Evolutionary conservation across 1,284 basidiomycete genomes (phyloP), one percentile per base, ranked within the genome.

Genomic region (Lentinus polychrous): DNA sequence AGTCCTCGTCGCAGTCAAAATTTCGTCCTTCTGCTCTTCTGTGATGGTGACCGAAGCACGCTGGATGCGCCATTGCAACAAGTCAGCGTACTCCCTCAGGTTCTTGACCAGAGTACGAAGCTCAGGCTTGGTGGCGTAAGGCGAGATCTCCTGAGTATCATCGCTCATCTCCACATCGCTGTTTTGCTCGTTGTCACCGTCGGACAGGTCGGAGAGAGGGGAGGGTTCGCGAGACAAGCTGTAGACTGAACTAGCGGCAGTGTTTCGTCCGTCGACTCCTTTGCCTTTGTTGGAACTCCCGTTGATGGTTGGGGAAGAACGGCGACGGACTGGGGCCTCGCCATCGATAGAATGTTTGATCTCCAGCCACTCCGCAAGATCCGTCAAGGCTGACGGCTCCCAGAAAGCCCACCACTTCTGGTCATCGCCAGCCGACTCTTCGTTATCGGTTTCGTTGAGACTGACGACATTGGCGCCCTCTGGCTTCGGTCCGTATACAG

Each of bases 401-500:
- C 72, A 76, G 64, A 87, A 82, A n/a, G 75, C 81, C 80, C 83
- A 88, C 86, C 86, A 89, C 0, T 48, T 51, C 0, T 68, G 66
- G 0, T 65, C 64, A 0, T 61, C 61, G 0, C 58, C 55, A 7
- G 57, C 61, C 5, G 57, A 59, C 6, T 63, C 61, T 23, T 52
- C 58, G 31, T 57, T 54, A 20, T 55, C 55, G 32, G 54, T 51
- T 18, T 56, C 55, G 15, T 49, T 55, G 52, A 41, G 36, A 48
- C 53, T 54, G 20, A 59, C 55, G 11, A 66, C 63, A 22, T 48
- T 48, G 3, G 61, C 64, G 23, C 53, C 57, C 14, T 61, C 60
- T 8, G 81, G 79, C 51, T 68, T 73, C 58, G 63, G 73, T 0
- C 86, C 86, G 74, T 77, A 85, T 0, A 87, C 80, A 0, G 74